These are phyloP conservation scores for Naganishia sp. DNA, from an alignment of 1,284 basidiomycete species.

Conservation along the genomic window DNA sequence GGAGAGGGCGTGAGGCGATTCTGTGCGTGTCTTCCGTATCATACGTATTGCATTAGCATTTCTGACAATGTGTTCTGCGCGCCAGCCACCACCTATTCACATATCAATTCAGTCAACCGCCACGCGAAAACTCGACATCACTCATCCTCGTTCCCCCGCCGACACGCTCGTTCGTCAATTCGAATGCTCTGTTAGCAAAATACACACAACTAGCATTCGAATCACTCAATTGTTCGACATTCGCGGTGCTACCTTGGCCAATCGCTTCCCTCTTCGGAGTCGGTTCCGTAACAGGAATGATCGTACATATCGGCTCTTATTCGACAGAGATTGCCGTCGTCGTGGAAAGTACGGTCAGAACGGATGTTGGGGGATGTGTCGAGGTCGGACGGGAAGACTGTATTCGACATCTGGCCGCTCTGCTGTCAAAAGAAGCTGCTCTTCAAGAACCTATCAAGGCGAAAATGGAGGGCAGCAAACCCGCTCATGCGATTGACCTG, in stretches of 20 bases:
- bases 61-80: not conserved
- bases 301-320: conserved; percentile 78
- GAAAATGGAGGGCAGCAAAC: conserved; percentile 55
- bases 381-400: conserved; percentile 73
- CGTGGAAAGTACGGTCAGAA: conserved; percentile 72
- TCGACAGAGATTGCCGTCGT: conserved; percentile 69
- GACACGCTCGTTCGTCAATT: conserved; percentile 39
- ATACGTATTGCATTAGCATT: not conserved
- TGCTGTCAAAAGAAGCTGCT: conserved; percentile 65
- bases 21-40: conserved; percentile 62
- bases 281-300: conserved; percentile 73
- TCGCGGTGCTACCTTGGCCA: conserved; percentile 80
- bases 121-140: conserved; percentile 68
- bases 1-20: conserved; percentile 86
- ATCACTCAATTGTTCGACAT: conserved; percentile 86
- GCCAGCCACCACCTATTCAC: conserved; percentile 84
- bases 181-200: conserved; percentile 70
- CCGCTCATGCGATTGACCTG: conserved; percentile 35
- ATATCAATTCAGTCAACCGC: conserved; percentile 70
- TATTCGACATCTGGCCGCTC: conserved; percentile 69
- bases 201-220: conserved; percentile 93
- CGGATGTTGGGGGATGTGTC: conserved; percentile 63
- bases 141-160: conserved; percentile 45
- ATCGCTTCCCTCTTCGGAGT: conserved; percentile 80
- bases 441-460: conserved; percentile 63